Evolutionary conservation across 2,329 filamentous ascomycete species (phyloP), one percentile per base, ranked within the genome.

Genomic region (Drechslerella stenobrocha): DNA sequence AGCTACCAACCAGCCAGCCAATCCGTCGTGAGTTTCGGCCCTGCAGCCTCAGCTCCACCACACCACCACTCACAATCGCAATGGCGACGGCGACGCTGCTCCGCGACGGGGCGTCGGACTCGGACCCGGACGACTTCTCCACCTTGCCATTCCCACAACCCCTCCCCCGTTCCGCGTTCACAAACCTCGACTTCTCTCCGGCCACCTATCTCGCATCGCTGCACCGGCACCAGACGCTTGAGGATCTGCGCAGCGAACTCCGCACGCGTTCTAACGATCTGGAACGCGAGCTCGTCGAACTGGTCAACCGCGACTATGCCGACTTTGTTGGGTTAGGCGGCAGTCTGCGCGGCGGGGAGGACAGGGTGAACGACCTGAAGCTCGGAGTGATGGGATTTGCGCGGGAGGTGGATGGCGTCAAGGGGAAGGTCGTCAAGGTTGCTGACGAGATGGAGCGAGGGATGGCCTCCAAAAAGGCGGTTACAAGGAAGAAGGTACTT

Each of bases 281-380:
- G 69, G 88, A 86, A 73, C 84, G 87, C 70, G 93, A 98, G 78
- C 81, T 98, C 1, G 81, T 98, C 15, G 92, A 96, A 77, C 83
- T 98, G 5, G 93, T 98, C 71, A 98, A 98, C 75, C 83, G 87
- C 52, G 95, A 98, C 77, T 97, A 98, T 76, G 87, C 90, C 47
- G 88, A 92, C 60, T 98, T 98, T 73, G 77, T 98, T 2, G 86
- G 86, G 0, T 78, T 98, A 0, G 95, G 93, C 0, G 84, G 83
- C 46, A 88, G 90, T 72, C 78, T 98, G 42, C 84, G 84, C 55
- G 91, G 91, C 1, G 95, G 95, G 5, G 91, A 95, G 74, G 92
- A 96, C 73, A 88, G 87, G 75, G 87, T 96, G 0, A 91, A 95
- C 75, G 90, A 95, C 74, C 87, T 97, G 28, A 83, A 89, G 42